These are phyloP conservation scores for Mesostigma viride DNA, from an alignment of 139 green algal species.

Conservation along the genomic window DNA sequence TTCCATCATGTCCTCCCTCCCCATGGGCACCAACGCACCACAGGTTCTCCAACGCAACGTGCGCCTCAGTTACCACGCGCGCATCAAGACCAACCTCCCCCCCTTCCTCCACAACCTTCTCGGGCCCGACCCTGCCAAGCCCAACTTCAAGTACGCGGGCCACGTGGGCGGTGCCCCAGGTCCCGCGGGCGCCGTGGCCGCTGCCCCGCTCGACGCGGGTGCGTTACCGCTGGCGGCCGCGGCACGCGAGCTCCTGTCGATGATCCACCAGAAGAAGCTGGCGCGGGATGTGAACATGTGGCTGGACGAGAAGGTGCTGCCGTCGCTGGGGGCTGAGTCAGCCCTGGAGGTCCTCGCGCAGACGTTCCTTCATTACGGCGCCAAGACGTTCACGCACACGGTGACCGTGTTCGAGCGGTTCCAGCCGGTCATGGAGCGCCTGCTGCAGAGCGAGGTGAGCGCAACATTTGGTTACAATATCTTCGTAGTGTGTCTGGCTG, in stretches of 20 bases:
- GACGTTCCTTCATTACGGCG: constrained; percentile 53
- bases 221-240: constrained; percentile 3
- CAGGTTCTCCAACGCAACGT: too few relatives aligned
- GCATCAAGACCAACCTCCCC: too few relatives aligned
- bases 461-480: not conserved
- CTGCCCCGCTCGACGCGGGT: constrained; percentile 18
- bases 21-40: not conserved
- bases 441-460: constrained; percentile 22
- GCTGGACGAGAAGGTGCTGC: constrained; percentile 23
- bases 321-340: not conserved
- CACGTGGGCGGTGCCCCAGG: constrained; percentile 3
- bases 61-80: not conserved
- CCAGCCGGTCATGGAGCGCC: constrained; percentile 31
- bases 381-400: constrained; percentile 73
- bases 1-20: not conserved
- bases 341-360: constrained; percentile 44
- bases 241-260: not conserved
- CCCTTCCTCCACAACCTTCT: too few relatives aligned
- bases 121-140: too few relatives aligned
- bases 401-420: constrained; percentile 68
- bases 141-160: constrained; percentile 12
- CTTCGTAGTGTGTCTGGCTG: too few relatives aligned
- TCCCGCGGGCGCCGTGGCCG: not conserved
- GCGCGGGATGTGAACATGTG: constrained; percentile 24
- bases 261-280: constrained; percentile 18